Conservation (phyloP, 345 rosid genomes). For the Durio zibethinus region DNA sequence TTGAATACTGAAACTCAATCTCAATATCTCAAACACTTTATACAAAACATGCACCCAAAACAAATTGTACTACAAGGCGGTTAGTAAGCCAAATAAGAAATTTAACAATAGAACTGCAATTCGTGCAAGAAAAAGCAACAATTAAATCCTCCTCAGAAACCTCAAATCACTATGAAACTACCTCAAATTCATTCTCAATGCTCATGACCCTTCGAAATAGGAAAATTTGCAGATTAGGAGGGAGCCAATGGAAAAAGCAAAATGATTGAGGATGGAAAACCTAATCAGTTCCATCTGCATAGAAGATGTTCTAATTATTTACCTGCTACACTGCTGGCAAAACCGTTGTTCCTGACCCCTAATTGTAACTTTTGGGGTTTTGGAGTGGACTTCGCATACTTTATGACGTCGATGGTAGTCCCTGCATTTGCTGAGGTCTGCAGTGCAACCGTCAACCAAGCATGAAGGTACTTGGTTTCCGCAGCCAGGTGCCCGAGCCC, state of each 20-base stretch:
- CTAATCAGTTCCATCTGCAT: neutral
- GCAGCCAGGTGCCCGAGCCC: conserved; percentile 40
- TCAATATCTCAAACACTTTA: neutral
- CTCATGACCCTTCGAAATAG: too few relatives aligned
- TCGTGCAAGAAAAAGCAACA: neutral
- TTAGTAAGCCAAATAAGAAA: neutral
- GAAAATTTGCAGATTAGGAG: neutral
- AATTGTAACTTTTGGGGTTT: conserved; percentile 55
- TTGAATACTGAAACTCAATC: neutral
- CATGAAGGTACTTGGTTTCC: conserved; percentile 52
- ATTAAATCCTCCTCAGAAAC: neutral
- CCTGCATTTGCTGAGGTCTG: conserved; percentile 63
- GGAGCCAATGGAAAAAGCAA: neutral
- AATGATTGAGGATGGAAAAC: neutral
- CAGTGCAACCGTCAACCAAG: conserved; percentile 71
- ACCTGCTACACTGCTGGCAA: conserved; percentile 93
- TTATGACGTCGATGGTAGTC: conserved; percentile 78
- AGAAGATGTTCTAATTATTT: neutral
- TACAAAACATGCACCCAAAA: neutral
- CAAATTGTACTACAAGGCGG: neutral
- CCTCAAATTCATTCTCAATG: neutral
- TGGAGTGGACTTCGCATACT: conserved; percentile 71
- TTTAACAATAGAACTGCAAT: neutral
- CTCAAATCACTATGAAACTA: neutral
- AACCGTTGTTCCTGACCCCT: conserved; percentile 61